Base-by-base conservation (phyloP, 192 early-diverging fungal genomes). In the Podochytrium sp. region DNA sequence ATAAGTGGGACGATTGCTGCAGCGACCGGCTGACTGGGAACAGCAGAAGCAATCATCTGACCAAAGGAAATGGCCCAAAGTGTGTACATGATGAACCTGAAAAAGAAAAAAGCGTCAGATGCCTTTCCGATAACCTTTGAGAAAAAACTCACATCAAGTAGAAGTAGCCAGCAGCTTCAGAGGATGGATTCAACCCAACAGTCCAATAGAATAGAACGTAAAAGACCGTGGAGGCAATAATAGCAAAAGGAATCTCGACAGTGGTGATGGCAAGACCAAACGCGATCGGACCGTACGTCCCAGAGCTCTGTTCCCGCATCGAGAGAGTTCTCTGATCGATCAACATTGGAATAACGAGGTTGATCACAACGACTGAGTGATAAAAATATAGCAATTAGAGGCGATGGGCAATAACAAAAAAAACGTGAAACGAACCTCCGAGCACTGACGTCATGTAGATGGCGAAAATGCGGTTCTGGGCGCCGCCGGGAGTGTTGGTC, bases 141-240 rank as follows among this genome's bases (percentile, higher is more conserved):
- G 12, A 32, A n/a, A 7, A 57, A 33, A 84, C 75, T 47, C 87
- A 80, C 39, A 86, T 65, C 16, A 91, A 32, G 70, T 90, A 94
- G 53, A 92, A 90, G 65, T 85, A 92, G 41, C 87, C 84, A 1
- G 79, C 81, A 53, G 84, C 71, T 34, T 80, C 76, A 20, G 85
- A 77, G 12, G 73, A 65, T 7, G 35, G 53, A 42, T 81, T 82
- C 32, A 94, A 82, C 1, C 90, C 91, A n/a, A 86, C 82, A 29
- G 88, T 82, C 88, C 89, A 94, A 80, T 94, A 94, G 57, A 90
- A 91, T 35, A 84, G 77, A 20, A 88, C 68, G 78, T 92, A 91
- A 75, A 89, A 91, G 37, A 83, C 60, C 0, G 91, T 90, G 60
- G 84, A 76, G 27, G 84, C 76, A 38, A 92, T 52, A 12, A 91